Conservation (phyloP, 345 rosid genomes). For the Linum lewisii region DNA sequence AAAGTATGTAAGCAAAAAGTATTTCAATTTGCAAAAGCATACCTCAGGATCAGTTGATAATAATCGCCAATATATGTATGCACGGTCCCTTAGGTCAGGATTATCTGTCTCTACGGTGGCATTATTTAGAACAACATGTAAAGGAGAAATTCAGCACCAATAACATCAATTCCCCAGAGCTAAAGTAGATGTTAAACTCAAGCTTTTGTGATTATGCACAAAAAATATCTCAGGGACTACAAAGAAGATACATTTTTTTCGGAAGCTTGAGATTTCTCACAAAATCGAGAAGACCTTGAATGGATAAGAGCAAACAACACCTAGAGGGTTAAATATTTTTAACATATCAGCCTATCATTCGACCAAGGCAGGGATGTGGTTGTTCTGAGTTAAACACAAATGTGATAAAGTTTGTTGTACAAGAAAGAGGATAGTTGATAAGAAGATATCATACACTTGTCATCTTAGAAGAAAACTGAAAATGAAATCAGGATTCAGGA, state of each 20-base stretch:
- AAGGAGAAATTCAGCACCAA: background rate
- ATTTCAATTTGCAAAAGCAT: slow-evolving; percentile 8
- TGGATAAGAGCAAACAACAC: background rate
- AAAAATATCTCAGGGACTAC: background rate
- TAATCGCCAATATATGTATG: slow-evolving; percentile 98
- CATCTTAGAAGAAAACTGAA: background rate
- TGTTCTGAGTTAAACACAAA: too few species aligned
- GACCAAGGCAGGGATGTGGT: background rate
- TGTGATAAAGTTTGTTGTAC: background rate
- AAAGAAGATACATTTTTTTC: background rate
- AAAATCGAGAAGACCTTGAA: background rate
- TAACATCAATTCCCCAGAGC: background rate
- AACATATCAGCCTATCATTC: too few species aligned
- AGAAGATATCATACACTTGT: background rate
- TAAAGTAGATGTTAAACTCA: background rate
- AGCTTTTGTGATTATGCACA: background rate
- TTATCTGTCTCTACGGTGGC: slow-evolving; percentile 99
- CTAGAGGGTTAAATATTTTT: background rate
- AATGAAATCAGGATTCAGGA: background rate
- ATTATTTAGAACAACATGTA: slow-evolving; percentile 90
- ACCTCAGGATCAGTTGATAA: slow-evolving; percentile 99
- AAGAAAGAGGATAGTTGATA: background rate
- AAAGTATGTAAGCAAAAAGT: too few species aligned
- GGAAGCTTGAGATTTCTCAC: background rate
- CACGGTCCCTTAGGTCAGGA: slow-evolving; percentile 98